These are phyloP conservation scores for Ophiostoma tasmaniense DNA, from an alignment of 2,329 filamentous ascomycete genomes.

Conservation along the genomic window DNA sequence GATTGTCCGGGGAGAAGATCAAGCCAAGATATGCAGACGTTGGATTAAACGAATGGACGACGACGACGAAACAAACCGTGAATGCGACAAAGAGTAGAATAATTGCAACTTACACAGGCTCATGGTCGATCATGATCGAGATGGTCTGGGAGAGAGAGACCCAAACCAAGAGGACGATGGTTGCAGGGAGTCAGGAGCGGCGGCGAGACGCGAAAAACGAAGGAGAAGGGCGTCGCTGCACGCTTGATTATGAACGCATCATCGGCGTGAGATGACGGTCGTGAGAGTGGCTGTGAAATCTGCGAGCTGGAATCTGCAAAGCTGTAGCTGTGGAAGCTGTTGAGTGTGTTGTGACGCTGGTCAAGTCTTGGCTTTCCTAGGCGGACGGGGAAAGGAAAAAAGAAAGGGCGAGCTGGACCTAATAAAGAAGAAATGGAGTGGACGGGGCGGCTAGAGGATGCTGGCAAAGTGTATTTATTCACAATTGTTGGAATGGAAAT, in stretches of 20 bases:
- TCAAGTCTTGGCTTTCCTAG: conserved; percentile 16
- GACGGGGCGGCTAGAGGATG: not conserved
- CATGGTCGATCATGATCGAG: conserved; percentile 22
- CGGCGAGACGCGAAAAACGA: not conserved
- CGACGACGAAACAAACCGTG: not conserved
- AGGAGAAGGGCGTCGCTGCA: not conserved
- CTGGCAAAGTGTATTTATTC: conserved; percentile 2
- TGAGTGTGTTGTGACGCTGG: conserved; percentile 11
- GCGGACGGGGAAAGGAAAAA: conserved; percentile 12
- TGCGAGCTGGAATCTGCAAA: not conserved
- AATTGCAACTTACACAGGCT: conserved; percentile 19
- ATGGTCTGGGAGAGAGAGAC: conserved; percentile 16
- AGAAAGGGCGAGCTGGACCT: conserved; percentile 12
- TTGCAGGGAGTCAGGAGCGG: not conserved
- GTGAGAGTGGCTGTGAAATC: not conserved
- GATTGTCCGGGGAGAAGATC: conserved; percentile 6
- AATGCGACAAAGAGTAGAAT: not conserved
- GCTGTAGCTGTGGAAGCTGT: conserved; percentile 5
- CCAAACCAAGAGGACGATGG: conserved; percentile 16
- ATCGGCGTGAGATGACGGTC: not conserved
- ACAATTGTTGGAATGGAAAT: not conserved
- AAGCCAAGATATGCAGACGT: conserved; percentile 1
- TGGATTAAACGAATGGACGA: not conserved
- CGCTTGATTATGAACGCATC: not conserved
- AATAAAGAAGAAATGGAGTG: not conserved